Base-by-base conservation (phyloP, 75 land plant species). In the Cryptomeria japonica region DNA sequence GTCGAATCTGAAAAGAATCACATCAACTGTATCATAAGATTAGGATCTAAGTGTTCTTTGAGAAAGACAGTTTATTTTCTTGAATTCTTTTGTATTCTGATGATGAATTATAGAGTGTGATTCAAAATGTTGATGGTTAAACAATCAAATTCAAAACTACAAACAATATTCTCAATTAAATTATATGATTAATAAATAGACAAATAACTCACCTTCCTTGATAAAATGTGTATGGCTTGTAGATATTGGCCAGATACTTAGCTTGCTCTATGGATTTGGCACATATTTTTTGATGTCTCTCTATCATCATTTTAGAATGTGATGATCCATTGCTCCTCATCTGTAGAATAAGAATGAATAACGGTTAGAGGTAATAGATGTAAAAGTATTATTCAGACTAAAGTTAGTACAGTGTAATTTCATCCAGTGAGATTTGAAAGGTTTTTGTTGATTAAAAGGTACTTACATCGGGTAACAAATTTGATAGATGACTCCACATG, bases 141-240 rank as follows among this genome's bases (percentile, higher is more conserved):
- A n/a, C n/a, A n/a, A n/a, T n/a, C n/a, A n/a, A n/a, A n/a, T n/a
- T n/a, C n/a, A n/a, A n/a, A n/a, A n/a, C n/a, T n/a, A n/a, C n/a
- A n/a, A n/a, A n/a, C n/a, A n/a, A n/a, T n/a, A n/a, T n/a, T n/a
- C n/a, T n/a, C n/a, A n/a, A n/a, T n/a, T n/a, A n/a, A n/a, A n/a
- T n/a, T n/a, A n/a, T n/a, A n/a, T n/a, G n/a, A n/a, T 22, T 22
- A 18, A 1, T 22, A 7, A 58, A 5, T 5, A 5, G 25, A 5
- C 70, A 25, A 25, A 25, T 64, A 28, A 7, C 70, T 28, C 39
- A 41, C 82, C 98, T 94, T 86, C 99, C 99, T 88, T 88, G 88
- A 87, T 96, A 96, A 87, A 95, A 97, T 0, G 98, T 96, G 88
- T 97, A 96, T 19, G 99, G 96, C 89, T 93, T 85, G 91, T 96